Evolutionary conservation across 2,329 filamentous ascomycete species (phyloP).

Genomic region (Trichoderma sp.): DNA sequence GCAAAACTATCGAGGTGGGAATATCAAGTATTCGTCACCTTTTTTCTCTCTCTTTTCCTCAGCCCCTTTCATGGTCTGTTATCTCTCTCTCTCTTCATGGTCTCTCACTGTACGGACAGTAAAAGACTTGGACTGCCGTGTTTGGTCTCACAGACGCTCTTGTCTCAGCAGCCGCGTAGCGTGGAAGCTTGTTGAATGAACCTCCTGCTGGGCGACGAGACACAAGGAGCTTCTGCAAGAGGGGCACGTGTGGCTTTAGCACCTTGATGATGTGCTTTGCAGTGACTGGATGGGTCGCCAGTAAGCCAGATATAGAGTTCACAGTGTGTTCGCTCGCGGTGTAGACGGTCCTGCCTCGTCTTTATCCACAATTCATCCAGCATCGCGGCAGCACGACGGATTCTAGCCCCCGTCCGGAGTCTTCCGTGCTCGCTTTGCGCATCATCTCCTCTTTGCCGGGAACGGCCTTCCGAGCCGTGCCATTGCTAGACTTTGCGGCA

Average conservation of each 20-base stretch:
- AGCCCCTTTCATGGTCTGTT: background rate
- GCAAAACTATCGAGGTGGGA: slow-evolving; percentile 8
- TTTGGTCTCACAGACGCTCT: slow-evolving; percentile 1
- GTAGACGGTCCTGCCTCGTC: background rate
- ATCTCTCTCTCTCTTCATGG: background rate
- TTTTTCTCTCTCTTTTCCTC: background rate
- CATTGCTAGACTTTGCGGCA: slow-evolving; percentile 6
- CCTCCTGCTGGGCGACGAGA: background rate
- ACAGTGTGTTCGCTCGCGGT: slow-evolving; percentile 4
- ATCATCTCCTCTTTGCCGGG: slow-evolving; percentile 8
- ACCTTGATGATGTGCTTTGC: slow-evolving; percentile 13
- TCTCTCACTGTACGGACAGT: background rate
- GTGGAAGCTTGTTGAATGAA: background rate
- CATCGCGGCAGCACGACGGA: background rate
- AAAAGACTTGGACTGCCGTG: background rate
- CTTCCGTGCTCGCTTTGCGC: background rate
- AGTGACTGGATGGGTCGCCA: background rate
- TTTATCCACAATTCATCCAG: background rate
- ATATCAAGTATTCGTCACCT: background rate
- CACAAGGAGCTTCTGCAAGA: background rate
- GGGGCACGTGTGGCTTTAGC: slow-evolving; percentile 9
- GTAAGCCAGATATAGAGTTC: background rate
- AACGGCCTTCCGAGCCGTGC: slow-evolving; percentile 22
- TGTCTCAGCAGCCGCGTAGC: slow-evolving; percentile 7
- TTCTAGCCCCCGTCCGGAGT: background rate